Evolutionary conservation across 371 early-diverging fungal species (phyloP), one percentile per base, ranked within the genome.

Genomic region (Coemansia sp.): DNA sequence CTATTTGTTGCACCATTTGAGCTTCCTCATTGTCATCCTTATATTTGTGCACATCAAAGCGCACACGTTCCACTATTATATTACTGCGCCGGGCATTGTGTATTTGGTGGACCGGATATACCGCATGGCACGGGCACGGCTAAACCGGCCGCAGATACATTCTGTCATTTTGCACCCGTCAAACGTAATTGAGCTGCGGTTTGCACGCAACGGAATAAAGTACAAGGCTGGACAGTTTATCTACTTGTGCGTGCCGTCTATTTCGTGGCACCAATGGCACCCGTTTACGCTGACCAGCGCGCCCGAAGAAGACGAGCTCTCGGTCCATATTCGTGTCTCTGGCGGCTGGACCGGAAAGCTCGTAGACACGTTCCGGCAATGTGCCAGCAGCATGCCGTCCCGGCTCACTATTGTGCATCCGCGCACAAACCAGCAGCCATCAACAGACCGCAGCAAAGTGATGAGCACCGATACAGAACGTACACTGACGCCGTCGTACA

Each of bases 251-350:
- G 78, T 87, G 2, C 92, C 92, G 17, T 82, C 81, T 9, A 54
- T 91, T 1, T 80, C 88, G 29, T 67, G 63, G 65, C 49, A 65
- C 64, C 79, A 94, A 66, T 94, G 92, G 91, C 94, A 93, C 70
- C 93, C 94, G 1, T 92, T 92, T 71, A 93, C 94, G 2, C 82
- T 93, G 36, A 92, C 92, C 24, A 90, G 88, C 32, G 89, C 90
- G 4, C 93, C 92, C 0, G 86, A 90, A 65, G 92, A 92, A 55
- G 85, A 85, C 51, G 89, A 87, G 74, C 71, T 92, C n/a, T 87
- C 88, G 6, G 78, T 93, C 29, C 94, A 93, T 78, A 87, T 93
- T 56, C 85, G 89, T 61, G 86, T 88, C 17, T 88, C 83, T 11
- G 93, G 93, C 52, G 90, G 89, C 80, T 93, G 89, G 84, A 93